Conservation (phyloP, 768 basidiomycete species). For the Tulasnella calospora region DNA sequence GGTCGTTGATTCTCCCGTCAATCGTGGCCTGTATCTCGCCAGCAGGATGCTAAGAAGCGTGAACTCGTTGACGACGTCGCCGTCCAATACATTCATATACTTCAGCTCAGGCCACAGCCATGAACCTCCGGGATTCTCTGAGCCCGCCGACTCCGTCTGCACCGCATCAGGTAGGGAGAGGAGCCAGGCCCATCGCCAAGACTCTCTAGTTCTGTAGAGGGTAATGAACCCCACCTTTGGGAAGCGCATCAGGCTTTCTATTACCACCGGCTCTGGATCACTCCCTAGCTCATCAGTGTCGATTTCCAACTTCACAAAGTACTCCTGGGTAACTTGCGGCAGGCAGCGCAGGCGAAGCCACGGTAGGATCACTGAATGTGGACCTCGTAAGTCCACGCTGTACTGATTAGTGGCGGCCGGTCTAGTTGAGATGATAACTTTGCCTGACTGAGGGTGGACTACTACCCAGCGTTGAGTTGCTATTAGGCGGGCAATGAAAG, state of each 20-base stretch:
- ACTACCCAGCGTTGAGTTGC: neutral
- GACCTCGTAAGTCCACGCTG: neutral
- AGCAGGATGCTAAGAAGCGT: neutral
- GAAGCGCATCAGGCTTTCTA: neutral
- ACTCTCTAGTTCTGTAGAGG: neutral
- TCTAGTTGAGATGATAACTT: neutral
- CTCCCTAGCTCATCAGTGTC: neutral
- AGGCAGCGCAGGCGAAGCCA: neutral
- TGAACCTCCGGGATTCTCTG: neutral
- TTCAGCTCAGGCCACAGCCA: neutral
- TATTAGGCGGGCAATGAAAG: neutral
- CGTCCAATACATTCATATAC: neutral
- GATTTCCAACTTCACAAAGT: neutral
- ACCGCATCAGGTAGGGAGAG: neutral
- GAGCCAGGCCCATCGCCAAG: neutral
- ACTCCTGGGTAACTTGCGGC: neutral
- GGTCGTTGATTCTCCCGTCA: neutral
- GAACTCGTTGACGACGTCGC: neutral
- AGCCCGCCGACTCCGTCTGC: neutral
- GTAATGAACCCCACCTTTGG: neutral
- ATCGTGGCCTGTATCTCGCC: neutral
- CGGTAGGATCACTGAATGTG: neutral
- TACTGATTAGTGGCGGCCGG: neutral
- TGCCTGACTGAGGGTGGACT: neutral
- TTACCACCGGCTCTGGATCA: neutral